Percentiles rank a stretch among this genome's conserved stretches.
These are phyloP conservation scores for Fusarium goolgardi DNA, from an alignment of 2,329 filamentous ascomycete genomes.

Conservation along the genomic window DNA sequence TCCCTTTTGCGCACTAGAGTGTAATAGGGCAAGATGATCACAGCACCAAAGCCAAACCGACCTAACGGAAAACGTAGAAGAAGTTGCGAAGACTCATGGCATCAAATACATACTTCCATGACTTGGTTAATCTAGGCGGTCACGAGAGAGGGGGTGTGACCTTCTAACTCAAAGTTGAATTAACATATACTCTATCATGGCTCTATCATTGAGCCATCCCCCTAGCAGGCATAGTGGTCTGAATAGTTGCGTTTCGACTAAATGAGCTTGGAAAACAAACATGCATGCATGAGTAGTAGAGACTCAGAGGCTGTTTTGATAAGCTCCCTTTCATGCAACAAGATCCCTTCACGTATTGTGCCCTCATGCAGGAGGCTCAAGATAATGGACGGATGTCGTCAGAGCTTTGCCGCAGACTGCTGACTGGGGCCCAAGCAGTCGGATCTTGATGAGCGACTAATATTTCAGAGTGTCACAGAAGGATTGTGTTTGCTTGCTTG, in stretches of 20 bases:
- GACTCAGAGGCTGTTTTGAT: slow-evolving; percentile 14
- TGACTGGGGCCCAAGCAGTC: slow-evolving; percentile 24
- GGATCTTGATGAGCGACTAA: slow-evolving; percentile 23
- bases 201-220: slow-evolving; percentile 9
- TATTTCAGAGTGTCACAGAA: neutral
- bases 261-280: slow-evolving; percentile 14
- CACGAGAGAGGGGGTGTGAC: slow-evolving; percentile 39
- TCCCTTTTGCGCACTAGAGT: slow-evolving; percentile 30
- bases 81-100: neutral
- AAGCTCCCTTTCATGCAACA: slow-evolving; percentile 24
- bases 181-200: neutral
- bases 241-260: slow-evolving; percentile 29
- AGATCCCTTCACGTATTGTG: slow-evolving; percentile 9
- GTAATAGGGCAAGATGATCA: slow-evolving; percentile 13
- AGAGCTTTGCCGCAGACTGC: slow-evolving; percentile 20
- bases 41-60: slow-evolving; percentile 9
- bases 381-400: slow-evolving; percentile 23
- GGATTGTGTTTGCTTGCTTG: slow-evolving; percentile 14
- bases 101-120: neutral
- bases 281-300: slow-evolving; percentile 17
- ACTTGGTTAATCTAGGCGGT: neutral
- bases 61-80: slow-evolving; percentile 17
- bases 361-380: slow-evolving; percentile 17
- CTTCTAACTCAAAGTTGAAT: neutral
- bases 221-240: slow-evolving; percentile 2